Evolutionary conservation across 2,329 filamentous ascomycete species (phyloP).

Genomic region (Geosmithia morbida): DNA sequence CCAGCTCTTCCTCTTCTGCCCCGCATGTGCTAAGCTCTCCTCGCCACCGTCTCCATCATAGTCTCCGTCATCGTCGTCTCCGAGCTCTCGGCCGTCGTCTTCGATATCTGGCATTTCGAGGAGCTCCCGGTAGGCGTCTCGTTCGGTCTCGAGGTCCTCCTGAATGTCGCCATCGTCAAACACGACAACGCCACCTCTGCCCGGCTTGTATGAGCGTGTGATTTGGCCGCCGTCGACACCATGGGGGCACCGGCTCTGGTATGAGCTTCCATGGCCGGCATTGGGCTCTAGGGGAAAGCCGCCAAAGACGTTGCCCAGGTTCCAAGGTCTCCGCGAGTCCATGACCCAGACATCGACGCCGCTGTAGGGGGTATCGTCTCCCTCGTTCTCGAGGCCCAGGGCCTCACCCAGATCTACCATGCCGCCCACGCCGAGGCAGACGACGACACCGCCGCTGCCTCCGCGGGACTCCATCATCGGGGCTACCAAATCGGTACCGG

Average conservation of each 20-base stretch:
- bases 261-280: constrained; percentile 28
- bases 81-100: constrained; percentile 53
- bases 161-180: constrained; percentile 95
- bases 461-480: constrained; percentile 80
- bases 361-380: constrained; percentile 52
- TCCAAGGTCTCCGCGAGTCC: constrained; percentile 87
- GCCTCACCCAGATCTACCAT: constrained; percentile 75
- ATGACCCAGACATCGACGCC: constrained; percentile 94
- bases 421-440: constrained; percentile 86
- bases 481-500: constrained; percentile 62
- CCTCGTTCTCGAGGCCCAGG: constrained; percentile 53
- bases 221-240: constrained; percentile 66
- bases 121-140: constrained; percentile 72
- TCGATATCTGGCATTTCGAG: constrained; percentile 84
- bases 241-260: constrained; percentile 35
- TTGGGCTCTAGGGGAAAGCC: constrained; percentile 45
- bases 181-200: constrained; percentile 78
- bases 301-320: constrained; percentile 84
- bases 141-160: constrained; percentile 59
- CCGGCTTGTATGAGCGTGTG: constrained; percentile 55
- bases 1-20: constrained; percentile 68
- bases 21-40: constrained; percentile 25
- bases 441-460: constrained; percentile 74
- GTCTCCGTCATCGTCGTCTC: constrained; percentile 43
- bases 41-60: constrained; percentile 28